Evolutionary conservation across 257 asterid species (phyloP).

Genomic region (Nicotiana tomentosiformis): DNA sequence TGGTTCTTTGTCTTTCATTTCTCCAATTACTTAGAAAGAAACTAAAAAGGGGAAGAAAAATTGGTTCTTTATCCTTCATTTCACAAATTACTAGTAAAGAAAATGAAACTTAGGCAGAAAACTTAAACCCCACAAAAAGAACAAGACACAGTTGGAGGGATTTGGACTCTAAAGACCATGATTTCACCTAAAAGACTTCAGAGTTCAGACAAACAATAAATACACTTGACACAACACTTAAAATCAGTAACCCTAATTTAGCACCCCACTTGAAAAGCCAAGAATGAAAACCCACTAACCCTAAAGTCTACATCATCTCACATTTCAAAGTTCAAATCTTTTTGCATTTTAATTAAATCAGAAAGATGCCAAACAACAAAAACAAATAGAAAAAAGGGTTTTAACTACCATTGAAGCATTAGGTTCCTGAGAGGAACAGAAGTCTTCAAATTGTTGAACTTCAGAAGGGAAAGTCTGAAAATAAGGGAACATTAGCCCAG

Average conservation of each 20-base stretch:
- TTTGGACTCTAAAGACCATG: neutral
- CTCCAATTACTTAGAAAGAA: neutral
- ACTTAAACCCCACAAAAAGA: neutral
- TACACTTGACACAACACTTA: neutral
- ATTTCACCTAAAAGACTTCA: neutral
- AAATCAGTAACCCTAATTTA: neutral
- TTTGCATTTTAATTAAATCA: neutral
- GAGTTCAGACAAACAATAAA: too few relatives aligned
- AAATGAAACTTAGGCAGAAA: neutral
- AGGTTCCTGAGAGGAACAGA: slow-evolving; percentile 43
- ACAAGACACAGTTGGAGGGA: neutral
- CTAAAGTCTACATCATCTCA: slow-evolving; percentile 5
- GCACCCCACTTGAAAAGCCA: neutral
- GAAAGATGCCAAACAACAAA: slow-evolving; percentile 3
- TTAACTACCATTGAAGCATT: slow-evolving; percentile 48
- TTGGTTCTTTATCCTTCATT: neutral
- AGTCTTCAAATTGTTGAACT: slow-evolving; percentile 55
- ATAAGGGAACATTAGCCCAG: slow-evolving; percentile 59
- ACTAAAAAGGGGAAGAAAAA: neutral
- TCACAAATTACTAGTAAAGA: neutral
- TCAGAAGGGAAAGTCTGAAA: slow-evolving; percentile 54
- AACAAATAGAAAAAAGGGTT: neutral
- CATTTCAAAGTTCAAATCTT: slow-evolving; percentile 16
- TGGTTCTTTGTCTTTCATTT: neutral
- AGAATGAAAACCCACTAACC: neutral